These are phyloP conservation scores for Salix brachista DNA, from an alignment of 345 rosid species.

Conservation along the genomic window DNA sequence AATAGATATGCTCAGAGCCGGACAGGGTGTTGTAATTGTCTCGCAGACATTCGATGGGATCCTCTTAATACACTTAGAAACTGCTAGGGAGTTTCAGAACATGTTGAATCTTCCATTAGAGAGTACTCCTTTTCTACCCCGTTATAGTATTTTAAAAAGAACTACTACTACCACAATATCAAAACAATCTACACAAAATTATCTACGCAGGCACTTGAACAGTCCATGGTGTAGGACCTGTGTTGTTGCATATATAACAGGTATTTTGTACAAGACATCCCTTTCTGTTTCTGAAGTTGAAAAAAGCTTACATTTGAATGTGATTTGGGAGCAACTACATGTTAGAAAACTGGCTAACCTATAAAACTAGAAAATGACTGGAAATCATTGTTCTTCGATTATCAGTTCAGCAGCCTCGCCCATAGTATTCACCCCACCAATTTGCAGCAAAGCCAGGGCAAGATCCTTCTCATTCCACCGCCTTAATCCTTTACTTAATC, in stretches of 20 bases:
- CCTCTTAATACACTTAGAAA: too few species aligned
- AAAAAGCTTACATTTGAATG: not conserved
- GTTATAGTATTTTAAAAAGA: too few species aligned
- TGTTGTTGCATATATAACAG: not conserved
- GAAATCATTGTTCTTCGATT: constrained; percentile 20
- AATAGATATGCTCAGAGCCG: too few species aligned
- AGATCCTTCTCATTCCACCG: constrained; percentile 83
- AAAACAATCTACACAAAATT: not conserved
- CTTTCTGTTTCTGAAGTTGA: not conserved
- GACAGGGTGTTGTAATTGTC: too few species aligned
- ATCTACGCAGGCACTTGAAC: not conserved
- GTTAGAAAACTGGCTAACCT: not conserved
- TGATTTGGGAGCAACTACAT: not conserved
- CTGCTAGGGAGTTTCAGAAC: too few species aligned
- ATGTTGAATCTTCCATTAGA: too few species aligned
- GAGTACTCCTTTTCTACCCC: too few species aligned
- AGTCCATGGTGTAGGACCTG: not conserved
- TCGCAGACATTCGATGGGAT: too few species aligned
- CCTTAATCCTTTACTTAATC: constrained; percentile 76
- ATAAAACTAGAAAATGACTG: not conserved
- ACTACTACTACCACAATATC: too few species aligned
- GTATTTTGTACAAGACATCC: not conserved
- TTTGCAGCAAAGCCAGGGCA: constrained; percentile 69
- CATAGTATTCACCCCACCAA: constrained; percentile 60
- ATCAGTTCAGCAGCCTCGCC: constrained; percentile 74